phyloP scores from a whole-genome alignment of 78 protist genomes.

The Dictyostelium intermedium region DNA sequence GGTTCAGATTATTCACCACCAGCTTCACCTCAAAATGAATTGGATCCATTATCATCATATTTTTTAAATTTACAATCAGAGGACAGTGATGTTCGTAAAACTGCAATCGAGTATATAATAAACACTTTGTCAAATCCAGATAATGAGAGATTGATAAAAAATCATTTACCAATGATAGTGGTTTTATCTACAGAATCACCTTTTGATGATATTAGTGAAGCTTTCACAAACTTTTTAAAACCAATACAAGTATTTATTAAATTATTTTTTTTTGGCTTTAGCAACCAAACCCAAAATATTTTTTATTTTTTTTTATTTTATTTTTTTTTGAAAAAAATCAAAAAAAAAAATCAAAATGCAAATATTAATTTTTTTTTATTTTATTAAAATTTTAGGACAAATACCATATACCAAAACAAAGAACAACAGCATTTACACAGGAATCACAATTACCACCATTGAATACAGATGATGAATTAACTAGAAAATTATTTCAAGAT shows the following conservation, averaged over 20 bases:
- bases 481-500: conserved; percentile 69
- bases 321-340: not conserved
- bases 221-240: conserved; percentile 42
- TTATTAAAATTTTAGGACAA: conserved; percentile 24
- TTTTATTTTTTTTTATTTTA: not conserved
- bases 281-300: not conserved
- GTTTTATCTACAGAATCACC: conserved; percentile 68
- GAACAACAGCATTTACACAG: conserved; percentile 42
- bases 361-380: not conserved
- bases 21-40: conserved; percentile 28
- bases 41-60: conserved; percentile 19
- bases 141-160: conserved; percentile 38
- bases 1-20: conserved; percentile 56
- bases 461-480: conserved; percentile 58
- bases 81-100: conserved; percentile 19
- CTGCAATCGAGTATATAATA: conserved; percentile 47
- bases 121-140: conserved; percentile 40
- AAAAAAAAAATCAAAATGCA: not conserved
- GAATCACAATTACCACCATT: conserved; percentile 67
- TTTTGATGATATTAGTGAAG: conserved; percentile 44
- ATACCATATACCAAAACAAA: conserved; percentile 76
- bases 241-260: conserved; percentile 19
- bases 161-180: conserved; percentile 4
- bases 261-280: not conserved
- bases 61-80: conserved; percentile 61